Evolutionary conservation across 108 stramenopile species (phyloP).

Genomic region (Nannochloropsis oceanica): DNA sequence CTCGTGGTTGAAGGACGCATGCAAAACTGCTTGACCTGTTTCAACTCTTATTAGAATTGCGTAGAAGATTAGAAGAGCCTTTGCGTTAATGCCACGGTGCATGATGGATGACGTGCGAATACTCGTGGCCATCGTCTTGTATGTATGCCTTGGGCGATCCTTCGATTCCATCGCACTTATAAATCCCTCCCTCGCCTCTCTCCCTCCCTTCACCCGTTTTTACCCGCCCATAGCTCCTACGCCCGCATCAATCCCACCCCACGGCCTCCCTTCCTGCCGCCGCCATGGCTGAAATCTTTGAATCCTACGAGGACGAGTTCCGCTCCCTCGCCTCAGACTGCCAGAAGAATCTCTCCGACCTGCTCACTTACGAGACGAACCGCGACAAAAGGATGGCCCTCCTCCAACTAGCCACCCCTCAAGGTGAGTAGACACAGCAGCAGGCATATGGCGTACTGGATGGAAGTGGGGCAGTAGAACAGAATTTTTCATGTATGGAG

Average conservation of each 20-base stretch:
- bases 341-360: neutral
- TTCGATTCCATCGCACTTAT: too few relatives aligned
- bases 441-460: too few relatives aligned
- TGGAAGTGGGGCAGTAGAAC: too few relatives aligned
- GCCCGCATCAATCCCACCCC: neutral
- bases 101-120: too few relatives aligned
- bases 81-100: too few relatives aligned
- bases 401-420: neutral
- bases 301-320: neutral
- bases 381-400: neutral
- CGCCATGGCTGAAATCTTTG: neutral
- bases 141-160: too few relatives aligned
- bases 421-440: neutral
- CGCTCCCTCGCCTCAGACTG: neutral
- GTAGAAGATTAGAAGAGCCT: too few relatives aligned
- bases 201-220: neutral
- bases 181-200: neutral
- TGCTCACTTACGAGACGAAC: neutral
- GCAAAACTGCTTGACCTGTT: too few relatives aligned
- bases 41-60: too few relatives aligned
- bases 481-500: too few relatives aligned
- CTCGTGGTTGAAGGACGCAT: too few relatives aligned
- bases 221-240: neutral
- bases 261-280: neutral
- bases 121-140: too few relatives aligned